Percentiles rank a stretch among this genome's conserved stretches.
These are phyloP conservation scores for Gymnopus androsaceus DNA, from an alignment of 1,284 basidiomycete species.

Conservation along the genomic window DNA sequence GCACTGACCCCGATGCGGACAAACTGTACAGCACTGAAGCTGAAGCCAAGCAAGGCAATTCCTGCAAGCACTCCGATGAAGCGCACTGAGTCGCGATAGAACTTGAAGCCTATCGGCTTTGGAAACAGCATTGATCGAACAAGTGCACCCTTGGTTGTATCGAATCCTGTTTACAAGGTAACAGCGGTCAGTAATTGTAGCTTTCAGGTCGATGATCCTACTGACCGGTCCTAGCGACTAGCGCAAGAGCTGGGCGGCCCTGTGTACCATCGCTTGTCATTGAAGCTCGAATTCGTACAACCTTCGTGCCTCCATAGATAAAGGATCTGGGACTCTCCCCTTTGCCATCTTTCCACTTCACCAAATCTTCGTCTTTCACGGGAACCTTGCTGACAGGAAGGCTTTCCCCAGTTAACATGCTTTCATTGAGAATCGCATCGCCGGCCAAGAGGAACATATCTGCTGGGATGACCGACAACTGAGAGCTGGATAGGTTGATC, in stretches of 20 bases:
- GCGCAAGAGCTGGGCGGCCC: slow-evolving; percentile 73
- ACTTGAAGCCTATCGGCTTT: slow-evolving; percentile 97
- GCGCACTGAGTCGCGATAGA: slow-evolving; percentile 95
- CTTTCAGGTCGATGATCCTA: neutral
- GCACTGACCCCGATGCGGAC: slow-evolving; percentile 80
- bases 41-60: slow-evolving; percentile 88
- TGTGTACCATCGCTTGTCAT: slow-evolving; percentile 54
- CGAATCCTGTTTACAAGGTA: slow-evolving; percentile 74
- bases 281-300: slow-evolving; percentile 86
- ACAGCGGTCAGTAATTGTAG: neutral
- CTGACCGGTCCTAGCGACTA: slow-evolving; percentile 89
- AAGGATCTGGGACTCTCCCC: slow-evolving; percentile 87
- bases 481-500: slow-evolving; percentile 82
- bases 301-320: slow-evolving; percentile 89
- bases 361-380: slow-evolving; percentile 71
- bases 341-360: slow-evolving; percentile 67
- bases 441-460: slow-evolving; percentile 93
- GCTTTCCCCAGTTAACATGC: slow-evolving; percentile 97
- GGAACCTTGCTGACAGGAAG: slow-evolving; percentile 90
- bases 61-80: slow-evolving; percentile 93
- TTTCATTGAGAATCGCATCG: slow-evolving; percentile 97
- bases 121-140: slow-evolving; percentile 98
- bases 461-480: slow-evolving; percentile 81
- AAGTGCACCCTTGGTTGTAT: slow-evolving; percentile 96
- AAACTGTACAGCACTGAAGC: slow-evolving; percentile 89